Conservation (phyloP, 1,139 yeast genomes). For the Candida buenavistaensis region DNA sequence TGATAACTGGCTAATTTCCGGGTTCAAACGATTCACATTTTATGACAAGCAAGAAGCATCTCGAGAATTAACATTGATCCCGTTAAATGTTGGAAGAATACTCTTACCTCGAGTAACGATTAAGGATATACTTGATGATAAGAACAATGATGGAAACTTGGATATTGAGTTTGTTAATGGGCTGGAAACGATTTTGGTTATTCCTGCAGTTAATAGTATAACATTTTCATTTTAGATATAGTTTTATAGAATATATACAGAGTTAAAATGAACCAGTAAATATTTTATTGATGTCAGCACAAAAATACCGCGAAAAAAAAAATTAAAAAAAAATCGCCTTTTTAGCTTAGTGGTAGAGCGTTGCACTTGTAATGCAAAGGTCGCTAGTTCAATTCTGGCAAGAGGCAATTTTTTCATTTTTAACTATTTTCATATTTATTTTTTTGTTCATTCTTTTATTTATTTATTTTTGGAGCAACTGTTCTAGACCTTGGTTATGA, state of each 20-base stretch:
- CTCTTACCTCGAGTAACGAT: conserved; percentile 66
- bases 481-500: too few relatives aligned
- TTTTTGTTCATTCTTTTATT: too few relatives aligned
- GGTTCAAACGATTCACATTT: conserved; percentile 55
- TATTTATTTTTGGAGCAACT: too few relatives aligned
- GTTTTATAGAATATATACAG: background rate
- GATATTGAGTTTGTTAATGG: conserved; percentile 70
- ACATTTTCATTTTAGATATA: conserved; percentile 52
- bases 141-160: conserved; percentile 36
- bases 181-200: conserved; percentile 67
- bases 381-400: conserved; percentile 95
- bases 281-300: too few relatives aligned
- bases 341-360: conserved; percentile 96
- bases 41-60: conserved; percentile 15
- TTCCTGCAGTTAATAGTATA: conserved; percentile 65
- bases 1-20: conserved; percentile 70
- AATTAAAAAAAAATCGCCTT: conserved; percentile 48
- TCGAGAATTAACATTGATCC: conserved; percentile 57
- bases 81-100: conserved; percentile 74
- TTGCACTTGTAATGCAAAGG: conserved; percentile 95
- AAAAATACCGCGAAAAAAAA: too few relatives aligned
- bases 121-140: conserved; percentile 23
- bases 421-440: background rate
- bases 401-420: conserved; percentile 54
- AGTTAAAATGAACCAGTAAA: too few relatives aligned